A percentile compares a stretch with the other conserved stretches of the same genome.
phyloP scores from a whole-genome alignment of 495 filamentous ascomycete genomes.

The Talaromyces liani region DNA sequence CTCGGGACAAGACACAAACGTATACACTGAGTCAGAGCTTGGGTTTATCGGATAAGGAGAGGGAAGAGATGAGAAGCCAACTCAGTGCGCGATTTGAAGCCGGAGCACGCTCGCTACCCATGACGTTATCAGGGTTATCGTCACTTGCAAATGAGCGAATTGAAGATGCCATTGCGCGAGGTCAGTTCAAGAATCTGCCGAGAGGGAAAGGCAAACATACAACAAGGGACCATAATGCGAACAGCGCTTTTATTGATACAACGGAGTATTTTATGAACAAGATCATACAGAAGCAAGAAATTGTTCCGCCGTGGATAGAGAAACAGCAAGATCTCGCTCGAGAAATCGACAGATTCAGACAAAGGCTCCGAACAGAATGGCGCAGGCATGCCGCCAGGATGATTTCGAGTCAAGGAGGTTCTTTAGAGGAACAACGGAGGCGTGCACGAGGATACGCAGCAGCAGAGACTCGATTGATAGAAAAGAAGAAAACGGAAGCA shows the following conservation, averaged over 20 bases:
- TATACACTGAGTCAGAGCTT: slow-evolving; percentile 59
- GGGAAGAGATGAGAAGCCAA: slow-evolving; percentile 57
- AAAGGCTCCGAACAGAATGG: slow-evolving; percentile 75
- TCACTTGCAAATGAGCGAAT: slow-evolving; percentile 89
- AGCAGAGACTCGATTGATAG: slow-evolving; percentile 53
- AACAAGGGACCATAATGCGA: slow-evolving; percentile 71
- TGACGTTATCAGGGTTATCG: slow-evolving; percentile 68
- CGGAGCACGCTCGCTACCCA: slow-evolving; percentile 66
- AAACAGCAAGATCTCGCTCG: slow-evolving; percentile 88
- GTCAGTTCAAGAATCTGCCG: slow-evolving; percentile 83
- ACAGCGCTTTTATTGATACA: slow-evolving; percentile 88
- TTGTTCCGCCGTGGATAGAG: slow-evolving; percentile 67
- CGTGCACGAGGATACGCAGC: slow-evolving; percentile 66
- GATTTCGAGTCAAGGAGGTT: slow-evolving; percentile 75
- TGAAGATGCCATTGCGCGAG: slow-evolving; percentile 85
- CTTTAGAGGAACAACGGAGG: slow-evolving; percentile 65
- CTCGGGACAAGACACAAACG: slow-evolving; percentile 66
- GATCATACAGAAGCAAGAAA: slow-evolving; percentile 89
- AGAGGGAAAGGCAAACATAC: slow-evolving; percentile 65
- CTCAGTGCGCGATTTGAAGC: slow-evolving; percentile 76
- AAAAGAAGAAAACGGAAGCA: slow-evolving; percentile 37
- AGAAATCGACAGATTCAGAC: slow-evolving; percentile 61
- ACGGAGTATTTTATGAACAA: slow-evolving; percentile 99
- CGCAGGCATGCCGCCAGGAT: slow-evolving; percentile 71
- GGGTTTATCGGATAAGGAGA: slow-evolving; percentile 59